Evolutionary conservation across 768 basidiomycete species (phyloP).

Genomic region (Naematelia aurantialba): DNA sequence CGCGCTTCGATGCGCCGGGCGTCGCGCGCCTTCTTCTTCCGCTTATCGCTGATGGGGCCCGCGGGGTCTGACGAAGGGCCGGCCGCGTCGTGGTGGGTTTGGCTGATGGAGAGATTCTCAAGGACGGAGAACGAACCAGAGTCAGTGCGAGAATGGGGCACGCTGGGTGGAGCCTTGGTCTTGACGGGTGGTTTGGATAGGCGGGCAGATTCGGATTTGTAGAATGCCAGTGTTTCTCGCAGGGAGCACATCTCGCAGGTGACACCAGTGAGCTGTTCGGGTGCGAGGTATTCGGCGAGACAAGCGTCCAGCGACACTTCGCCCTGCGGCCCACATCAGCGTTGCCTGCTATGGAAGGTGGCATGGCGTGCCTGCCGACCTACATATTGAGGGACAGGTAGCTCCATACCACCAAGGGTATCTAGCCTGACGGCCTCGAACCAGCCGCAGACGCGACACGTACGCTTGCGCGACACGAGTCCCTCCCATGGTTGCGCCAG

Average conservation of each 20-base stretch:
- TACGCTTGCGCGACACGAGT: slow-evolving; percentile 80
- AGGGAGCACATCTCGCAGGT: slow-evolving; percentile 89
- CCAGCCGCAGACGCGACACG: slow-evolving; percentile 84
- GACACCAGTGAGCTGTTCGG: slow-evolving; percentile 85
- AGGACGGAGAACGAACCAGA: slow-evolving; percentile 28
- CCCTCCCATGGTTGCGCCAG: slow-evolving; percentile 59
- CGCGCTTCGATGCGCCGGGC: slow-evolving; percentile 62
- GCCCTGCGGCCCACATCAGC: slow-evolving; percentile 31
- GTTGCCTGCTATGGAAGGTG: neutral
- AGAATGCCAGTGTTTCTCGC: slow-evolving; percentile 67
- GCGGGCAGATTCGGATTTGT: slow-evolving; percentile 59
- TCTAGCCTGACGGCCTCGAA: slow-evolving; percentile 72
- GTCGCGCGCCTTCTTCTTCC: slow-evolving; percentile 72
- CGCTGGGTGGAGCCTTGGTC: slow-evolving; percentile 1
- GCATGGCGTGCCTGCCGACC: neutral
- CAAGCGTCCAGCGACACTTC: slow-evolving; percentile 66
- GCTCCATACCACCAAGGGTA: slow-evolving; percentile 60
- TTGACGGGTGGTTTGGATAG: slow-evolving; percentile 56
- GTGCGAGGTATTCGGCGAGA: slow-evolving; percentile 78
- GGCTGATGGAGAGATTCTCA: slow-evolving; percentile 9
- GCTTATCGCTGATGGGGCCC: slow-evolving; percentile 53
- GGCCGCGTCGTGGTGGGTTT: neutral
- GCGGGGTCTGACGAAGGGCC: slow-evolving; percentile 54
- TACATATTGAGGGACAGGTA: slow-evolving; percentile 32
- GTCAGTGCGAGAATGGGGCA: neutral